These are phyloP conservation scores for Aspergillus sp. DNA, from an alignment of 2,329 filamentous ascomycete species.

Conservation along the genomic window DNA sequence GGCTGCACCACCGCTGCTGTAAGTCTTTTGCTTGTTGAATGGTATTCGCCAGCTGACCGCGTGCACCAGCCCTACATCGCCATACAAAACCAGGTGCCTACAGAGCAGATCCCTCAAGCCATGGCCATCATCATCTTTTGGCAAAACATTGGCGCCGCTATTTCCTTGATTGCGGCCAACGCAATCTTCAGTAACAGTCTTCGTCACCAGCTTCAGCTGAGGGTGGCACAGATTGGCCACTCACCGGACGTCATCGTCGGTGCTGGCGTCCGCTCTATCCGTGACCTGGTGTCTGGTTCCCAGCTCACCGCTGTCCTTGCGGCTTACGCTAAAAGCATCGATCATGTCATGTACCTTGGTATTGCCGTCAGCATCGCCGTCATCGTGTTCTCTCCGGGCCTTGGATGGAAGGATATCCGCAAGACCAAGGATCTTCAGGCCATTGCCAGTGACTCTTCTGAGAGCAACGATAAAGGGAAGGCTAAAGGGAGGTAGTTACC, in stretches of 20 bases:
- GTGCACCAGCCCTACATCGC: slow-evolving; percentile 23
- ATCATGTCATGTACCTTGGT: slow-evolving; percentile 30
- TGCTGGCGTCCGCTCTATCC: slow-evolving; percentile 24
- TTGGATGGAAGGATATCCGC: slow-evolving; percentile 31
- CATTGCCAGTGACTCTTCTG: slow-evolving; percentile 7
- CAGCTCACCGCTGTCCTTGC: slow-evolving; percentile 23
- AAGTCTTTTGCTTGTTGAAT: not conserved
- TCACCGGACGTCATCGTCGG: slow-evolving; percentile 21
- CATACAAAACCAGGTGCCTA: slow-evolving; percentile 24
- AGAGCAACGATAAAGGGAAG: not conserved
- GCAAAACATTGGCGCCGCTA: slow-evolving; percentile 34
- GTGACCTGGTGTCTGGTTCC: slow-evolving; percentile 21
- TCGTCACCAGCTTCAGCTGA: slow-evolving; percentile 15
- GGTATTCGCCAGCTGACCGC: slow-evolving; percentile 4
- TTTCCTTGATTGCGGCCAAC: slow-evolving; percentile 29
- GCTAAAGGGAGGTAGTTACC: no score
- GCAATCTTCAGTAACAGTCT: slow-evolving; percentile 28
- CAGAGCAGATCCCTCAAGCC: slow-evolving; percentile 23
- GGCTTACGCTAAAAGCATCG: slow-evolving; percentile 27
- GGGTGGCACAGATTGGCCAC: slow-evolving; percentile 12
- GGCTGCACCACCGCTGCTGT: slow-evolving; percentile 10
- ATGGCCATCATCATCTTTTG: slow-evolving; percentile 30
- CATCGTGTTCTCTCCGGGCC: slow-evolving; percentile 23
- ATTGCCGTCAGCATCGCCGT: slow-evolving; percentile 20
- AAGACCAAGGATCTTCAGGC: slow-evolving; percentile 22